Percentiles rank a stretch among this genome's conserved stretches.
Conservation (phyloP, 2,329 filamentous ascomycete species). For the Coniella vitis region DNA sequence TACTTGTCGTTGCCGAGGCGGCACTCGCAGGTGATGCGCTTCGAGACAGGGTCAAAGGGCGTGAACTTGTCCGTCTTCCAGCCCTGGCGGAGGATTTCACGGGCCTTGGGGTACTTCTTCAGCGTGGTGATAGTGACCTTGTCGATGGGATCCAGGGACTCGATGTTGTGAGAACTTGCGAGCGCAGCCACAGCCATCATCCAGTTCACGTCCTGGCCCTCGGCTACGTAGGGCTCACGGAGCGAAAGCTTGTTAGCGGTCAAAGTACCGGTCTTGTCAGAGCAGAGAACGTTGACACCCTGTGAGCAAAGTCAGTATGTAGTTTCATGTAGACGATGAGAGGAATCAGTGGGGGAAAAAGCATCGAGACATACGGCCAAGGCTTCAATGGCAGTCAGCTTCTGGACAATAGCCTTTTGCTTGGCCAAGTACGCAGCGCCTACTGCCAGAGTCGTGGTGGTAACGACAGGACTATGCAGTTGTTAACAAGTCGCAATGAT, state of each 20-base stretch:
- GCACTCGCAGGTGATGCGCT: conserved; percentile 68
- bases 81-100: conserved; percentile 66
- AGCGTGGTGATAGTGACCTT: conserved; percentile 72
- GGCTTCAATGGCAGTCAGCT: conserved; percentile 72
- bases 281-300: conserved; percentile 72
- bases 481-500: no score
- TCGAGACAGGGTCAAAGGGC: conserved; percentile 72
- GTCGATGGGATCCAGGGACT: conserved; percentile 72
- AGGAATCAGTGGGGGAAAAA: no score
- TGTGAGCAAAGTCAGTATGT: not conserved
- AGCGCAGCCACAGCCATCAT: conserved; percentile 77
- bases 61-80: conserved; percentile 75
- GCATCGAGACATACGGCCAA: conserved; percentile 39
- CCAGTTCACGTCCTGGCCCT: conserved; percentile 74
- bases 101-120: conserved; percentile 69
- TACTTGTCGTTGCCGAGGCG: conserved; percentile 63
- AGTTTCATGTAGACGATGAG: no score
- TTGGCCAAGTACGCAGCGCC: conserved; percentile 71
- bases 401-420: conserved; percentile 74
- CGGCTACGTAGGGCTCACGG: conserved; percentile 68
- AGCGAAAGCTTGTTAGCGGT: conserved; percentile 70
- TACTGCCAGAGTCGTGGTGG: conserved; percentile 70
- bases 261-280: conserved; percentile 75
- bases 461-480: conserved; percentile 53
- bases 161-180: conserved; percentile 72